Base-by-base conservation (phyloP, 805 yeast genomes). In the Cephaloascus albidus region DNA sequence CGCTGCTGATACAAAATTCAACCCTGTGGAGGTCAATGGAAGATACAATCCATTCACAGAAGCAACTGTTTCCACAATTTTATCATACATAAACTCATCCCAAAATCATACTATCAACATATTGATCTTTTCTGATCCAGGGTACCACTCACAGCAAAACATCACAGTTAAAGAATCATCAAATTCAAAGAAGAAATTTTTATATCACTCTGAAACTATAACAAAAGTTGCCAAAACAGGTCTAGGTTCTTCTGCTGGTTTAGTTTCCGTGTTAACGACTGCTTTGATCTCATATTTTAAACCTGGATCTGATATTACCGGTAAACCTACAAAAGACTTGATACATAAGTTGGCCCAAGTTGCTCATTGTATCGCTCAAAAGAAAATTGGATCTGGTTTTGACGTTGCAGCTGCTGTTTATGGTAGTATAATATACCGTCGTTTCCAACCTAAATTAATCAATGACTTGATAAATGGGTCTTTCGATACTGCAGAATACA, bases 381-480 rank as follows among this genome's bases (percentile, higher is more conserved):
- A 86, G 26, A 93, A 93, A 58, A 80, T 93, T 19, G 98, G 98
- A 0, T 87, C 96, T 3, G 98, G 98, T 0, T 93, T 93, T 58
- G 98, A 93, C 55, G 95, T 93, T 33, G 97, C 96, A 0, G 81
- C 97, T 19, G 98, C 98, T 0, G 81, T 85, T 0, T 90, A 72
- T 58, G 98, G 98, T 2, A 84, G 96, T 0, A 82, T 89, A 36
- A 70, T 79, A 4, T 93, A 93, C 58, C 70, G 75, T 35, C 67
- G 98, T 43, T 93, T 93, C 51, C 62, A 68, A 3, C 85, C 95
- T 0, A 56, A 48, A 4, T 43, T 76, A 28, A 73, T 76, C 37
- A 61, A 60, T 27, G 52, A 48, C 20, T 52, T 74, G 30, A 54
- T 59, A 17, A 65, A 61, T 14, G 52, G 54, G 23, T 44, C 47